A percentile compares a stretch with the other conserved stretches of the same genome.
Conservation (phyloP, 2,329 filamentous ascomycete species). For the Pseudocercospora fuligena region DNA sequence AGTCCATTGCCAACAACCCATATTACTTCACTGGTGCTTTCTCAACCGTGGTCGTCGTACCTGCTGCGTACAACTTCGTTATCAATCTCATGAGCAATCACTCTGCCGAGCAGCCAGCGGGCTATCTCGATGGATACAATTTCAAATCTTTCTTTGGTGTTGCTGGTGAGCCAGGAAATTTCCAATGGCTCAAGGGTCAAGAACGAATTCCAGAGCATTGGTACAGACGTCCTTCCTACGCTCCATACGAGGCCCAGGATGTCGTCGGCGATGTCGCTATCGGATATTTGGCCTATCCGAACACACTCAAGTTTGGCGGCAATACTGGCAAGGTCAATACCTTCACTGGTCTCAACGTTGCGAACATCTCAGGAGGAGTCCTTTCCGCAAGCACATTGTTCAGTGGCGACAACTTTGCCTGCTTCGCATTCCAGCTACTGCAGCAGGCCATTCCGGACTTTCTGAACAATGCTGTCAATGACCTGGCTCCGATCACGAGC, state of each 20-base stretch:
- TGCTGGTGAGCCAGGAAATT: constrained; percentile 25
- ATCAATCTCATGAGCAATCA: constrained; percentile 35
- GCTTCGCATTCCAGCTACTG: constrained; percentile 34
- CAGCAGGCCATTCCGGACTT: constrained; percentile 42
- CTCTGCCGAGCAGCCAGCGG: constrained; percentile 25
- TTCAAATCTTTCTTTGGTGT: constrained; percentile 34
- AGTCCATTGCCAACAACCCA: constrained; percentile 40
- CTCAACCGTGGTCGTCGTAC: constrained; percentile 34
- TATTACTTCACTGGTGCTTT: constrained; percentile 42
- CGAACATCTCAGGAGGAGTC: constrained; percentile 46
- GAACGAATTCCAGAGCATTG: constrained; percentile 33
- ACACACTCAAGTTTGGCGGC: constrained; percentile 38
- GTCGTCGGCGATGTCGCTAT: constrained; percentile 25
- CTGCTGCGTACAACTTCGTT: constrained; percentile 38
- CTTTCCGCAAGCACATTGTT: constrained; percentile 42
- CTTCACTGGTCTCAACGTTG: constrained; percentile 43
- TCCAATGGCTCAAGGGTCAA: constrained; percentile 27
- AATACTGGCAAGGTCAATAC: constrained; percentile 41
- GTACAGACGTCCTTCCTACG: constrained; percentile 30
- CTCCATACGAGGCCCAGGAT: constrained; percentile 26
- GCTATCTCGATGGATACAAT: constrained; percentile 31
- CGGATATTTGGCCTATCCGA: constrained; percentile 25
- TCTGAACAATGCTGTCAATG: constrained; percentile 17
- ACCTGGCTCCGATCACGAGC: constrained; percentile 23
- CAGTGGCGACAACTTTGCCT: constrained; percentile 27